Evolutionary conservation across 2,329 filamentous ascomycete species (phyloP), one percentile per base, ranked within the genome.

Genomic region (Pseudogymnoascus sp.): DNA sequence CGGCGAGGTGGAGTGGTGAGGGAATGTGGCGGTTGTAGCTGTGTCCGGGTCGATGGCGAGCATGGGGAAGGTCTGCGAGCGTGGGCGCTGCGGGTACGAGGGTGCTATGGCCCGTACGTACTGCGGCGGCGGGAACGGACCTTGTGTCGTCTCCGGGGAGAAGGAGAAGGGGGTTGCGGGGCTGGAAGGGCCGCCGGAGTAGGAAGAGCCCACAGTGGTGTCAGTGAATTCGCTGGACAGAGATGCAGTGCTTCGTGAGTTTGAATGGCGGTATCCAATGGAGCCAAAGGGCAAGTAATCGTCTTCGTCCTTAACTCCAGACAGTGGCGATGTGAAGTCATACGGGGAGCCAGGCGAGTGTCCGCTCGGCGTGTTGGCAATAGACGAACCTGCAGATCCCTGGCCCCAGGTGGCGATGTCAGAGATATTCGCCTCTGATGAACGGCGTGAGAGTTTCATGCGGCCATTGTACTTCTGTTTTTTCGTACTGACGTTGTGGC

Each of bases 41-140:
- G 37, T 36, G 10, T 40, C 37, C 31, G 83, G 79, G 67, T 87
- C 79, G 50, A 89, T 79, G 56, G 85, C 86, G 44, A 91, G 78
- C 50, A 88, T 86, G 1, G 92, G 91, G 67, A 96, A 92, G 0
- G 91, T 96, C 74, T 96, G 91, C 73, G 90, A 95, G 71, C 91
- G 83, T n/a, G 90, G 90, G 63, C 91, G 83, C 69, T 89, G 88
- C 5, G 12, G 56, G 67, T 88, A 86, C 69, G 84, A 85, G 25
- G 70, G 69, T 40, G 76, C 78, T 62, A 78, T 77, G 37, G 79
- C 77, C 64, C 78, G 79, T 25, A 78, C 76, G 66, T 82, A 80
- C 63, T 79, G 79, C 7, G 78, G 81, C 23, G 81, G 78, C 64
- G 83, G 78, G 72, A 93, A 95, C 1, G 85, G 83, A 62, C 87